A percentile compares a stretch with the other conserved stretches of the same genome.
phyloP scores from a whole-genome alignment of 2,329 filamentous ascomycete species.

The Didymella pinodella region DNA sequence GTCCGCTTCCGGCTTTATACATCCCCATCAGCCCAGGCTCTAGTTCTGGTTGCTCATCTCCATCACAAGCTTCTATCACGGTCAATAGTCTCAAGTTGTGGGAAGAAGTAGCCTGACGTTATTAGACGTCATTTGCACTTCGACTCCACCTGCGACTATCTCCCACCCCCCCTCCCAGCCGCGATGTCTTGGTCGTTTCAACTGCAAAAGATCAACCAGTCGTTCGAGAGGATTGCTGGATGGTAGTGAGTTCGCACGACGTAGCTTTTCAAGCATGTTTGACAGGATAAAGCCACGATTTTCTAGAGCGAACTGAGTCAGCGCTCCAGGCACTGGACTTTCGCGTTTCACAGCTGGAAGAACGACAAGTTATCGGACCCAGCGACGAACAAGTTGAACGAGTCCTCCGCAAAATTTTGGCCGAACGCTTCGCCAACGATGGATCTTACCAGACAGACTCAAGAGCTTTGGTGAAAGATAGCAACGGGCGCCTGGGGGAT shows the following conservation, averaged over 20 bases:
- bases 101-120: neutral
- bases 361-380: constrained; percentile 36
- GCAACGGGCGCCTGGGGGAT: constrained; percentile 32
- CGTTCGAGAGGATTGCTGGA: constrained; percentile 42
- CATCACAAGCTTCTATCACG: neutral
- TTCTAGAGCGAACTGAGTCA: constrained; percentile 43
- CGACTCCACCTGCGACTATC: neutral
- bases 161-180: neutral
- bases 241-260: constrained; percentile 41
- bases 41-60: neutral
- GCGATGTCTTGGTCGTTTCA: constrained; percentile 45
- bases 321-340: constrained; percentile 40
- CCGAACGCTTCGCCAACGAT: constrained; percentile 39
- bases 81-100: neutral
- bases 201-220: constrained; percentile 43
- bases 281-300: constrained; percentile 33
- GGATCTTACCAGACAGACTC: constrained; percentile 17
- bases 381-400: constrained; percentile 48
- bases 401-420: constrained; percentile 47
- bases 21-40: constrained; percentile 21
- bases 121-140: neutral
- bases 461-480: constrained; percentile 22
- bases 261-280: constrained; percentile 3
- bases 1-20: constrained; percentile 27
- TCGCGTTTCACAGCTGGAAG: constrained; percentile 40